Evolutionary conservation across 805 yeast genomes (phyloP).

Genomic region (Helenozyma baotianmanensis): DNA sequence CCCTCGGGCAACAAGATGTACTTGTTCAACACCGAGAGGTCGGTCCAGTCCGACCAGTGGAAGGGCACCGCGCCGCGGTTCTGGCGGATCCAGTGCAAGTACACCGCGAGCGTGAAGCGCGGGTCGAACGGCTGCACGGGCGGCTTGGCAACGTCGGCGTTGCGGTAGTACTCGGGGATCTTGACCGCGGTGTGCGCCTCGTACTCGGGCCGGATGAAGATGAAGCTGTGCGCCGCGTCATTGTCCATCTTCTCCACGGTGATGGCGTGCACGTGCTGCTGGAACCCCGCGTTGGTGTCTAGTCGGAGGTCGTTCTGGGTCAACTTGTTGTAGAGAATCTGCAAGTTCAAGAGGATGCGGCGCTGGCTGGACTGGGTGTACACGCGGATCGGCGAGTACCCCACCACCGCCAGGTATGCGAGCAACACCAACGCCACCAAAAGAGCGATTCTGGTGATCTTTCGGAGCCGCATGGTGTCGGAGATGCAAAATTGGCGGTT

Average conservation of each 20-base stretch:
- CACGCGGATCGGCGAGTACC: neutral
- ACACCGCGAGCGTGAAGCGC: conserved; percentile 18
- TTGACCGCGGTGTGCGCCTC: conserved; percentile 4
- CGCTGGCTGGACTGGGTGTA: neutral
- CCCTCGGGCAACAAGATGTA: conserved; percentile 9
- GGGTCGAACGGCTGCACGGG: conserved; percentile 18
- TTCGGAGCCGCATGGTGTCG: conserved; percentile 1
- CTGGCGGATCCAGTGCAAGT: conserved; percentile 8
- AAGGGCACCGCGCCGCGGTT: conserved; percentile 12
- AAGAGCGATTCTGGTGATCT: neutral
- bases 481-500: neutral
- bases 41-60: conserved; percentile 19
- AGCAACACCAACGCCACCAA: conserved; percentile 1
- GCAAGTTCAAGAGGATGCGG: neutral
- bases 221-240: conserved; percentile 1
- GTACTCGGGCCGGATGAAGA: conserved; percentile 6
- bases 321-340: conserved; percentile 1
- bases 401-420: neutral
- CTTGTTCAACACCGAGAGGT: conserved; percentile 8
- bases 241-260: conserved; percentile 4
- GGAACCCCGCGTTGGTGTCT: conserved; percentile 3
- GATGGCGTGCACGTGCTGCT: neutral
- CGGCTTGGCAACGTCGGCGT: conserved; percentile 1
- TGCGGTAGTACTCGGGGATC: conserved; percentile 4
- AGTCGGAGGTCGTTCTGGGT: conserved; percentile 1